Evolutionary conservation across 1,139 yeast genomes (phyloP).

Genomic region (Yamadazyma buinensis): DNA sequence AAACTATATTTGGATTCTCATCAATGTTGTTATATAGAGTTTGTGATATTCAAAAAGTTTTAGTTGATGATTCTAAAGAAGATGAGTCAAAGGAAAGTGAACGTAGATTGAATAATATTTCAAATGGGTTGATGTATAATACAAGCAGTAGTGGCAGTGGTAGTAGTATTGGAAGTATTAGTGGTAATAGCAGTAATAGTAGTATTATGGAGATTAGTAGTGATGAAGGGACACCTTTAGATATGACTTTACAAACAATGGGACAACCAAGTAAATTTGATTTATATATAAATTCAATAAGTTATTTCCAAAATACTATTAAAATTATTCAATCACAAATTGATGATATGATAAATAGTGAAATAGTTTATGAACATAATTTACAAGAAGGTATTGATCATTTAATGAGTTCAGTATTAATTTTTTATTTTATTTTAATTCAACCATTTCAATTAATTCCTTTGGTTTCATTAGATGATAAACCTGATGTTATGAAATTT

Average conservation of each 20-base stretch:
- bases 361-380: conserved; percentile 12
- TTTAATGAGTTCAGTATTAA: conserved; percentile 7
- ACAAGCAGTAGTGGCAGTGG: no score
- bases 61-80: conserved; percentile 3
- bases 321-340: neutral
- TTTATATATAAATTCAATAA: conserved; percentile 3
- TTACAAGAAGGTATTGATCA: conserved; percentile 1
- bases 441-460: conserved; percentile 29
- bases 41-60: conserved; percentile 5
- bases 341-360: neutral
- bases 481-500: conserved; percentile 6
- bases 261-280: neutral
- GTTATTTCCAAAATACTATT: conserved; percentile 5
- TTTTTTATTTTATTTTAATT: conserved; percentile 24
- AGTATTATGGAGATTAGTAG: neutral
- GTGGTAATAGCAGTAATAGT: no score
- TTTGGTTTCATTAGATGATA: conserved; percentile 17
- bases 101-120: neutral
- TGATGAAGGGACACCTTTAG: neutral
- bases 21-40: conserved; percentile 14
- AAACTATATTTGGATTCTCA: conserved; percentile 16
- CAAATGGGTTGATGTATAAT: neutral
- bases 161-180: neutral
- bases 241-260: neutral
- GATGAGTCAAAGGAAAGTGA: neutral